These are phyloP conservation scores for Russula sp. DNA, from an alignment of 768 basidiomycete species.

Conservation along the genomic window DNA sequence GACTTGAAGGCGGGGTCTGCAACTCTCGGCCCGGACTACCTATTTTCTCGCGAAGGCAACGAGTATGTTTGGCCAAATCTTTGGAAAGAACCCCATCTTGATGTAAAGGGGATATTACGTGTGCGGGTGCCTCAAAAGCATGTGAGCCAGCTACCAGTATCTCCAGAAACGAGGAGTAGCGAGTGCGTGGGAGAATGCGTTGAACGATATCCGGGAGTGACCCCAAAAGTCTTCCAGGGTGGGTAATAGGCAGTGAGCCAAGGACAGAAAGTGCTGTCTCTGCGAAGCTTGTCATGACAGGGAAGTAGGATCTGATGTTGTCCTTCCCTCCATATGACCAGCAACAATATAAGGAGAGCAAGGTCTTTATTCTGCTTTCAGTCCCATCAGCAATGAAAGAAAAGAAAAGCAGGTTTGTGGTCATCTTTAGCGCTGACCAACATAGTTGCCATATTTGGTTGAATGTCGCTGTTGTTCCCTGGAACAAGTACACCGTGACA, in stretches of 20 bases:
- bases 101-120: background rate
- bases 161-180: constrained; percentile 17
- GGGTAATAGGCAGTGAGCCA: background rate
- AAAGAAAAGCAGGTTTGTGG: background rate
- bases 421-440: background rate
- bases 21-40: background rate
- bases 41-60: background rate
- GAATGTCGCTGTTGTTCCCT: background rate
- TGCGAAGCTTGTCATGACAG: constrained; percentile 4
- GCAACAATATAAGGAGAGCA: background rate
- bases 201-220: constrained; percentile 16
- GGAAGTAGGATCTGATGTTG: background rate
- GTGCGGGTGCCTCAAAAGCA: background rate
- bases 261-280: constrained; percentile 13
- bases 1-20: background rate
- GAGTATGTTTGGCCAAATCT: background rate
- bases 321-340: background rate
- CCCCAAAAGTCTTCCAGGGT: background rate
- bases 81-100: background rate
- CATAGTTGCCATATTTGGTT: constrained; percentile 11
- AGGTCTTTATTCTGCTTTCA: constrained; percentile 10
- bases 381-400: background rate
- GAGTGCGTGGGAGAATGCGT: constrained; percentile 15
- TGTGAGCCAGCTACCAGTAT: background rate
- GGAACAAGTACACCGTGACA: background rate